Conservation (phyloP, 2,329 filamentous ascomycete species). For the Aureobasidium sp. region DNA sequence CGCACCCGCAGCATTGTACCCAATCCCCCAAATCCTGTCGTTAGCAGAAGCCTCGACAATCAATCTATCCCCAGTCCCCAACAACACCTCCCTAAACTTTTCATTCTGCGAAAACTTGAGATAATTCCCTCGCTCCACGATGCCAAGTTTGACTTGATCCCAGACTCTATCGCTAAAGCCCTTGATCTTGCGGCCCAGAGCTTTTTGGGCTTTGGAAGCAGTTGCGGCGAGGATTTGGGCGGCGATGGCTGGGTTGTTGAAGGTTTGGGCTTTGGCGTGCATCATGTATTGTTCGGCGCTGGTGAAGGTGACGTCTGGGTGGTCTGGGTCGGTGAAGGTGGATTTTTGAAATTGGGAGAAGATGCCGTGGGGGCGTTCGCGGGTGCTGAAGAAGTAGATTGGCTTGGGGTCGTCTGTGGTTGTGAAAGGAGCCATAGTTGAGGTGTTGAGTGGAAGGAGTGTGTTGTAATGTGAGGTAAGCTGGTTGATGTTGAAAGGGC, state of each 20-base stretch:
- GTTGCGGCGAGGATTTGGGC: neutral
- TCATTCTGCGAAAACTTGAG: constrained; percentile 50
- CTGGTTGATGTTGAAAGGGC: neutral
- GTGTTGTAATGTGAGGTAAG: neutral
- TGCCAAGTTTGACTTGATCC: constrained; percentile 44
- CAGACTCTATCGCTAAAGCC: constrained; percentile 48
- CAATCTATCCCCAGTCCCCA: constrained; percentile 53
- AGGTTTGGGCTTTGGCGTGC: constrained; percentile 6
- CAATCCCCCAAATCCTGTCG: constrained; percentile 61
- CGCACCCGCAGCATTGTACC: constrained; percentile 49
- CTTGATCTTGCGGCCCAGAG: constrained; percentile 49
- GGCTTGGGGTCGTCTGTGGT: constrained; percentile 15
- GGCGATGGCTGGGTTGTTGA: neutral
- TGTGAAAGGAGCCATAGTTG: neutral
- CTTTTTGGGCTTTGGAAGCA: constrained; percentile 35
- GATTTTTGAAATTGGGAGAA: constrained; percentile 57
- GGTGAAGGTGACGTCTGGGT: neutral
- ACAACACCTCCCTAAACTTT: constrained; percentile 42
- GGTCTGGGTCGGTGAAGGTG: neutral
- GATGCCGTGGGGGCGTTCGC: constrained; percentile 45
- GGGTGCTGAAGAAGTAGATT: constrained; percentile 34
- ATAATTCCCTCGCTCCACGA: constrained; percentile 53
- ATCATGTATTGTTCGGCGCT: constrained; percentile 14
- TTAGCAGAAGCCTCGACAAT: constrained; percentile 52
- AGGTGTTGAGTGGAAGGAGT: too few relatives aligned